phyloP scores from a whole-genome alignment of 306 rosid genomes.

The Inga laurina region DNA sequence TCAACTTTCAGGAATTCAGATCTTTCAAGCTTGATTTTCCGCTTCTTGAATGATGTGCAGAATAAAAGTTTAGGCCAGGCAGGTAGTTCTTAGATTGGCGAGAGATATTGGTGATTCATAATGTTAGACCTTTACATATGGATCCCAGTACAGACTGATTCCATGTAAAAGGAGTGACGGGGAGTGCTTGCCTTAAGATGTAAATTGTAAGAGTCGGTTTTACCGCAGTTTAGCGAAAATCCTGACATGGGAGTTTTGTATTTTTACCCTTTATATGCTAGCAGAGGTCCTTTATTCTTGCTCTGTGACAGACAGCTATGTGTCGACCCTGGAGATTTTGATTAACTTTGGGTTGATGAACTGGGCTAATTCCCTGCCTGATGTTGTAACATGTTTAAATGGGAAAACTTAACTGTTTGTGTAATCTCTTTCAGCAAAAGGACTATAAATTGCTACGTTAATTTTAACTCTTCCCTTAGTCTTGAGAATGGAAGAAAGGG shows the following conservation, averaged over 20 bases:
- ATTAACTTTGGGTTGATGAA: slow-evolving; percentile 23
- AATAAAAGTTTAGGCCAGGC: slow-evolving; percentile 44
- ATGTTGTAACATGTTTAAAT: slow-evolving; percentile 21
- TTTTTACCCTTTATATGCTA: slow-evolving; percentile 19
- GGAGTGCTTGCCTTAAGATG: slow-evolving; percentile 12
- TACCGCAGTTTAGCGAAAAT: background rate
- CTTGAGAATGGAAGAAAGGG: background rate
- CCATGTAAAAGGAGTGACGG: slow-evolving; percentile 26
- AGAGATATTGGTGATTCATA: slow-evolving; percentile 37
- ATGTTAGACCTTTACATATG: slow-evolving; percentile 3
- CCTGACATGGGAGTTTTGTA: slow-evolving; percentile 30
- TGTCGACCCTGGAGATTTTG: slow-evolving; percentile 12
- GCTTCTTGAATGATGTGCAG: slow-evolving; percentile 35
- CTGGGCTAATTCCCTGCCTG: background rate
- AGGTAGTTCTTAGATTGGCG: slow-evolving; percentile 28
- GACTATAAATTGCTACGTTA: background rate
- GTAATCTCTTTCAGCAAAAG: background rate
- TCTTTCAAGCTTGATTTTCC: slow-evolving; percentile 12
- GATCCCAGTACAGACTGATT: slow-evolving; percentile 15
- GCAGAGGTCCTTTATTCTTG: slow-evolving; percentile 16
- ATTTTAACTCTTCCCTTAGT: background rate
- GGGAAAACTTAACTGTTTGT: background rate
- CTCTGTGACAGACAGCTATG: slow-evolving; percentile 7
- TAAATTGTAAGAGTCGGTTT: slow-evolving; percentile 25
- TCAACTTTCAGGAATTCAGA: background rate